Percentiles rank a stretch among this genome's conserved stretches.
phyloP scores from a whole-genome alignment of 2,329 filamentous ascomycete species.

The Fusarium virguliforme region DNA sequence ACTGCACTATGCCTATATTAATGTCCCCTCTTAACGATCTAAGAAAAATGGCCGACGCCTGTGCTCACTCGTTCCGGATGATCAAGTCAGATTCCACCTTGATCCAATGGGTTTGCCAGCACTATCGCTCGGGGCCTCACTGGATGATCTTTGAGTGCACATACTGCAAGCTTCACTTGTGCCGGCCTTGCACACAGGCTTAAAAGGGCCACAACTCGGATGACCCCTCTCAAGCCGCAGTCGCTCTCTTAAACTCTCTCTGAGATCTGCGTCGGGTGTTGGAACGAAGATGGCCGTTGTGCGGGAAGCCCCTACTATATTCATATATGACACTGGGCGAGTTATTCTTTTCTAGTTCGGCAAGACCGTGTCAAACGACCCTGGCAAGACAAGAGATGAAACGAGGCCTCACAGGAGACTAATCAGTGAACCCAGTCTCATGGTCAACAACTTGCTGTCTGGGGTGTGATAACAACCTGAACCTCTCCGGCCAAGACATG shows the following conservation, averaged over 20 bases:
- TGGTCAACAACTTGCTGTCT: not conserved
- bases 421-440: slow-evolving; percentile 2
- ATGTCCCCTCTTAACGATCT: not conserved
- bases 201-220: not conserved
- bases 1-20: not conserved
- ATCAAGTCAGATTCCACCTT: slow-evolving; percentile 78
- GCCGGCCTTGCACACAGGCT: slow-evolving; percentile 70
- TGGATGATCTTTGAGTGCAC: too few relatives aligned
- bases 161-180: slow-evolving; percentile 78
- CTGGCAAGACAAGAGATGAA: slow-evolving; percentile 1
- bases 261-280: not conserved
- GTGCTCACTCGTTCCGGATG: slow-evolving; percentile 75
- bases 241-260: not conserved
- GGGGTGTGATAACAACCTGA: not conserved
- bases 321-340: not conserved
- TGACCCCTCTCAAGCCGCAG: not conserved
- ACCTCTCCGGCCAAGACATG: slow-evolving; percentile 1
- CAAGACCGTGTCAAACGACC: not conserved
- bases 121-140: slow-evolving; percentile 76
- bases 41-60: slow-evolving; percentile 66
- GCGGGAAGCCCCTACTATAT: not conserved
- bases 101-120: slow-evolving; percentile 76
- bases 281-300: not conserved
- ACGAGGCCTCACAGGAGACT: not conserved
- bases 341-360: not conserved